Evolutionary conservation across 2,329 filamentous ascomycete genomes (phyloP), one percentile per base, ranked within the genome.

Genomic region (Botryotinia convoluta): DNA sequence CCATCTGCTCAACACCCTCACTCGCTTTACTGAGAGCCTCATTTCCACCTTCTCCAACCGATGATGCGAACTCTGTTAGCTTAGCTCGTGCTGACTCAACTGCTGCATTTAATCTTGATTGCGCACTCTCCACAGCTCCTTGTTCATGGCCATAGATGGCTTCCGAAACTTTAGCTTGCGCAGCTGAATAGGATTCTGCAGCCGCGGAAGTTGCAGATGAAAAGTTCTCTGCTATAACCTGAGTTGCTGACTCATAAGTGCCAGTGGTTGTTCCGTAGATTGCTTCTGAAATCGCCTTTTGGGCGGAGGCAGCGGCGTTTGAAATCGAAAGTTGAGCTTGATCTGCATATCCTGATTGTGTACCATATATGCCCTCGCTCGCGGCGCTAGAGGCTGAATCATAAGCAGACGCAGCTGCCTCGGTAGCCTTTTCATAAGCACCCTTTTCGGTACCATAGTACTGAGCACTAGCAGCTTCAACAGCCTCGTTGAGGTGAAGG

Each of bases 391-490:
- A 83, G 7, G 84, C 85, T 3, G 85, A 85, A 26, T 83, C 84
- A 77, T 88, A 88, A 6, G 85, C 86, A 69, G 85, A 86, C 6
- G 85, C 84, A 3, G 86, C 86, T 22, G 85, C 86, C 37, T 85
- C 85, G 32, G 85, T 87, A 3, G 86, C 87, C 78, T 87, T 82
- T 77, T 90, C 88, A 42, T 84, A 82, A 3, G 82, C 82, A 42
- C 87, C 86, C 78, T 87, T 88, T 32, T 83, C 81, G 1, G 86
- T 86, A 60, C 88, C 89, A 76, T 91, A 90, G 29, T 89, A 80
- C 63, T 88, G 87, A 18, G 84, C 80, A 63, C 86, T 89, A 1
- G 87, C 89, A 61, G 87, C 88, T 63, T 87, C 85, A 12, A 91
- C 86, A n/a, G 86, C 88, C 35, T 86, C 83, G 69, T 89, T 85